Base-by-base conservation (phyloP, 768 basidiomycete species). In the Leucocoprinus sp. region DNA sequence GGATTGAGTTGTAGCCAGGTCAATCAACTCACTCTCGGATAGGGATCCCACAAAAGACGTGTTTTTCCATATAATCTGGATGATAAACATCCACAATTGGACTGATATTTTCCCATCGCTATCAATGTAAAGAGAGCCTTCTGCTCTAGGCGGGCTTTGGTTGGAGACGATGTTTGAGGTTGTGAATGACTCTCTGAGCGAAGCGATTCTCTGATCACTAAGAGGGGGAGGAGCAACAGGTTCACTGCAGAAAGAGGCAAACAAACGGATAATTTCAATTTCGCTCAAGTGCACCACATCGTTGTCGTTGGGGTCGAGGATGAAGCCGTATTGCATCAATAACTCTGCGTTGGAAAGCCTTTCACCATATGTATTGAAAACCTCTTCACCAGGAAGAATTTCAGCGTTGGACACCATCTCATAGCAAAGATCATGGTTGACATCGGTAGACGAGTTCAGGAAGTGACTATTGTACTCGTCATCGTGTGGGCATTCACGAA, bases 281-380 rank as follows among this genome's bases (percentile, higher is more conserved):
- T 62, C 37, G 9, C 60, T 59, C 70, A 72, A 76, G 5, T 58
- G 64, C 18, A 84, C 54, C n/a, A 64, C 56, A 54, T 88, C 84
- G 50, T 75, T 68, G 38, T 81, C 82, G 57, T 88, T 88, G 18
- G 69, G 77, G 37, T 87, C 80, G n/a, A 89, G 68, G 21, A 68
- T 58, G 56, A 90, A 90, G 0, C 87, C 87, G 59, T 89, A 89
- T 50, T 73, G 77, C 12, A 65, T 68, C 41, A 88, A 65, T 11
- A 90, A 70, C 54, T 78, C 64, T 1, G 84, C 76, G 55, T 88
- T 89, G 14, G 68, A 65, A 28, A 88, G 64, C 2, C 65, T 62
- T 54, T 75, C 74, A n/a, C 81, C 80, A 56, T 90, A 91, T 0
- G 83, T 83, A 59, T 91, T 91, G 68, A 78, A 89, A 17, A 87